Evolutionary conservation across 139 green algal species (phyloP).

Genomic region (Eudorina sp.): DNA sequence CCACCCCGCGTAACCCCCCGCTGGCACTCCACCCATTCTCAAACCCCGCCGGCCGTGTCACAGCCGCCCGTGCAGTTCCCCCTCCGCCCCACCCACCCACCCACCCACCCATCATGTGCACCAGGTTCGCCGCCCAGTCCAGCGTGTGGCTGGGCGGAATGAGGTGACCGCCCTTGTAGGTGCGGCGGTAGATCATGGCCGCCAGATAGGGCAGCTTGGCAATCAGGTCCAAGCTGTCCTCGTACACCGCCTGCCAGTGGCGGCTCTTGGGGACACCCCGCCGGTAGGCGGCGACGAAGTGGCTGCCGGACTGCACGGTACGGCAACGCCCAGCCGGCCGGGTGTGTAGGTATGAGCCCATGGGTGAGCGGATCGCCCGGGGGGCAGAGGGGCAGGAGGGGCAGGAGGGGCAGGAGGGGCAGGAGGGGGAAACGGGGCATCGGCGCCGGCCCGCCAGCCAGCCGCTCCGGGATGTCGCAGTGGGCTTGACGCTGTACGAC

Average conservation of each 20-base stretch:
- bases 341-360: no score
- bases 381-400: not conserved
- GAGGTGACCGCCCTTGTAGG: conserved; percentile 58
- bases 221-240: conserved; percentile 96
- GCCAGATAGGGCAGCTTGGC: conserved; percentile 93
- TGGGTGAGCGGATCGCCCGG: no score
- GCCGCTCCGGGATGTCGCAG: no score
- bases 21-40: no score
- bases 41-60: no score
- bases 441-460: no score
- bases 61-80: not conserved
- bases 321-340: no score
- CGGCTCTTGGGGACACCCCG: conserved; percentile 91
- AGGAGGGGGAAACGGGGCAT: not conserved
- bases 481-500: no score
- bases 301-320: conserved; percentile 75
- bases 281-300: conserved; percentile 92
- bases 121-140: conserved; percentile 96
- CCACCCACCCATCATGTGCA: conserved; percentile 94
- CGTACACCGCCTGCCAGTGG: conserved; percentile 91
- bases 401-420: no score
- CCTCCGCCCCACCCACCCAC: not conserved
- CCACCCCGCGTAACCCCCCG: not conserved
- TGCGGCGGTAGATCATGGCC: conserved; percentile 80
- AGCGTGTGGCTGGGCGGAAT: conserved; percentile 79